Evolutionary conservation across 805 yeast species (phyloP).

Genomic region (Huiozyma naganishii): DNA sequence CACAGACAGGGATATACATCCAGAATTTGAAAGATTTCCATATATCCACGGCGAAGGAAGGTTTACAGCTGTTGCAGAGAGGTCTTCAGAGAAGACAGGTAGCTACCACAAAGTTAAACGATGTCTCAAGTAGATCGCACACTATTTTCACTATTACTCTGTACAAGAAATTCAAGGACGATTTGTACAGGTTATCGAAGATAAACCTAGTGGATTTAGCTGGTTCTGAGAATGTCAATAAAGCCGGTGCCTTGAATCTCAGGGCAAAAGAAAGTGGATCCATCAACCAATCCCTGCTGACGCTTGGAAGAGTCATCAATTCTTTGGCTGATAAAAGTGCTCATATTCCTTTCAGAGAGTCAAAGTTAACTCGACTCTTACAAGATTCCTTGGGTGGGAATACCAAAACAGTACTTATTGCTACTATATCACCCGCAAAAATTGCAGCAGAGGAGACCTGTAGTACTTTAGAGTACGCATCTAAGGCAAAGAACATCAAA

Average conservation of each 20-base stretch:
- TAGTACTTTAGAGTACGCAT: slow-evolving; percentile 80
- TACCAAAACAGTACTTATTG: slow-evolving; percentile 78
- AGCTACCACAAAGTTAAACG: slow-evolving; percentile 66
- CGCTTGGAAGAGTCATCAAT: slow-evolving; percentile 84
- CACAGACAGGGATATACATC: slow-evolving; percentile 33
- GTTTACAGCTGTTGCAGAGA: slow-evolving; percentile 41
- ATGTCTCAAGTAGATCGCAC: slow-evolving; percentile 64
- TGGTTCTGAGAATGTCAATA: slow-evolving; percentile 81
- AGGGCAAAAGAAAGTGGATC: slow-evolving; percentile 91
- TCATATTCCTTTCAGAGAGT: slow-evolving; percentile 81
- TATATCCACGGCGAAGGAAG: slow-evolving; percentile 44
- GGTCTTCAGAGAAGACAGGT: slow-evolving; percentile 55
- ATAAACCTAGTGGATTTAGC: slow-evolving; percentile 89
- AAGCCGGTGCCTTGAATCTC: slow-evolving; percentile 79
- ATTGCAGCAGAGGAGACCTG: slow-evolving; percentile 70
- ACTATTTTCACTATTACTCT: slow-evolving; percentile 60
- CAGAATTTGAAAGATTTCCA: slow-evolving; percentile 57
- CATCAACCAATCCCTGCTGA: slow-evolving; percentile 76
- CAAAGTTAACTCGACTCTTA: slow-evolving; percentile 60
- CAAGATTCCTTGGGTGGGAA: slow-evolving; percentile 83
- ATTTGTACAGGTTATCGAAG: slow-evolving; percentile 47
- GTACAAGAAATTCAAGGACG: slow-evolving; percentile 37
- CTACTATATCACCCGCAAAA: slow-evolving; percentile 78
- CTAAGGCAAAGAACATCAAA: slow-evolving; percentile 71
- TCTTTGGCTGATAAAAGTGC: slow-evolving; percentile 49